These are phyloP conservation scores for Calonectria crousiana DNA, from an alignment of 2,329 filamentous ascomycete species.

Conservation along the genomic window DNA sequence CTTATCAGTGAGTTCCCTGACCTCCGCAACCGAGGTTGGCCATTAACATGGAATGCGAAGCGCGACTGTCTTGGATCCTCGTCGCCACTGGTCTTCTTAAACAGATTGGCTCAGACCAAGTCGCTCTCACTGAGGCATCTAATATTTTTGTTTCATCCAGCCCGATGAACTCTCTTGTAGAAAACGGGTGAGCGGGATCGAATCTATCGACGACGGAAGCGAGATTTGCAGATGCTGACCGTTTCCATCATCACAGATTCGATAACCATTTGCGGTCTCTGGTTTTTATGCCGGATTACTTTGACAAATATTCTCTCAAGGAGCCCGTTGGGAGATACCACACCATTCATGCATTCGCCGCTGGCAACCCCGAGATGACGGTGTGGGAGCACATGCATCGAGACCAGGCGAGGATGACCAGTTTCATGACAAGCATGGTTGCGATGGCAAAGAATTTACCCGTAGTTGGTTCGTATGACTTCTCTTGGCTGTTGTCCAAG, in stretches of 20 bases:
- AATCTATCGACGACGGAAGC: background rate
- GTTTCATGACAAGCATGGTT: conserved; percentile 21
- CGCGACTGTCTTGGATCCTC: background rate
- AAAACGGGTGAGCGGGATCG: background rate
- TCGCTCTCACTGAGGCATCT: background rate
- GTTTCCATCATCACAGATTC: background rate
- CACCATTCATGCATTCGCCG: conserved; percentile 13
- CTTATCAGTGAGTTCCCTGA: background rate
- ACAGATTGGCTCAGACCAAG: background rate
- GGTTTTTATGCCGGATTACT: conserved; percentile 1
- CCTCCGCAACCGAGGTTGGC: too few species aligned
- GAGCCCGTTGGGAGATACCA: conserved; percentile 15
- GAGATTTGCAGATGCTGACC: background rate
- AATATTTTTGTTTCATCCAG: conserved; percentile 1
- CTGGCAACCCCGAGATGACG: conserved; percentile 4
- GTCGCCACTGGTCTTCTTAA: conserved; percentile 4
- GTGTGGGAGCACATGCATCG: conserved; percentile 20
- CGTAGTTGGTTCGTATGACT: conserved; percentile 1
- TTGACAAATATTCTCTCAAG: conserved; percentile 14
- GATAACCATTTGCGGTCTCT: conserved; percentile 12
- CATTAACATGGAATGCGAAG: background rate
- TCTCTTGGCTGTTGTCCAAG: background rate
- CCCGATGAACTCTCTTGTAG: conserved; percentile 1
- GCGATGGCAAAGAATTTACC: background rate
- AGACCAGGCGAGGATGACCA: conserved; percentile 1